These are phyloP conservation scores for Trichoderma simmonsii DNA, from an alignment of 2,329 filamentous ascomycete genomes.

Conservation along the genomic window DNA sequence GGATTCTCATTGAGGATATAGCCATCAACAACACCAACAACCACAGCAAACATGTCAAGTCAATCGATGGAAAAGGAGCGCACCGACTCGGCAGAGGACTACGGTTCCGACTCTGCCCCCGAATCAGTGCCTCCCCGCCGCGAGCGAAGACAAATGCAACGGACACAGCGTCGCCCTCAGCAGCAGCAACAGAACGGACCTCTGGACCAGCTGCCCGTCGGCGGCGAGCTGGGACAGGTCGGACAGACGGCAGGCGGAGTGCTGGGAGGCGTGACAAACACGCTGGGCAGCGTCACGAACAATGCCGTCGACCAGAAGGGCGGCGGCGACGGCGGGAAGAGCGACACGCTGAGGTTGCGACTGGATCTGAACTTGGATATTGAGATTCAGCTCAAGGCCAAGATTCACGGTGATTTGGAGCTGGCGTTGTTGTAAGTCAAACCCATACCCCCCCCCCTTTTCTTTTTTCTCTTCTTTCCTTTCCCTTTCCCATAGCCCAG, in stretches of 20 bases:
- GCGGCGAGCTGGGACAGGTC: constrained; percentile 34
- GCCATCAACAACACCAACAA: not conserved
- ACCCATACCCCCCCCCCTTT: not conserved
- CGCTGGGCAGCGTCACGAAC: constrained; percentile 41
- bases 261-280: constrained; percentile 39
- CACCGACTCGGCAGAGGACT: constrained; percentile 8
- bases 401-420: constrained; percentile 80
- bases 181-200: constrained; percentile 1
- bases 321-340: constrained; percentile 40
- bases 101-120: constrained; percentile 14
- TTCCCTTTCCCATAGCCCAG: not conserved
- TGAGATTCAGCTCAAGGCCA: constrained; percentile 81
- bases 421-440: constrained; percentile 61
- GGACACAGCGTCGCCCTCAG: not conserved
- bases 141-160: not conserved
- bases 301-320: constrained; percentile 35
- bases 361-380: constrained; percentile 80
- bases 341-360: constrained; percentile 60
- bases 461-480: not conserved
- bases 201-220: constrained; percentile 37
- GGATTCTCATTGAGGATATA: not conserved
- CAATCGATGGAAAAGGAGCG: constrained; percentile 9
- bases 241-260: constrained; percentile 36
- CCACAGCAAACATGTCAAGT: constrained; percentile 10
- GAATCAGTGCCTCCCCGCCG: constrained; percentile 14